Evolutionary conservation across 306 rosid genomes (phyloP).

Genomic region (Castanea sativa): DNA sequence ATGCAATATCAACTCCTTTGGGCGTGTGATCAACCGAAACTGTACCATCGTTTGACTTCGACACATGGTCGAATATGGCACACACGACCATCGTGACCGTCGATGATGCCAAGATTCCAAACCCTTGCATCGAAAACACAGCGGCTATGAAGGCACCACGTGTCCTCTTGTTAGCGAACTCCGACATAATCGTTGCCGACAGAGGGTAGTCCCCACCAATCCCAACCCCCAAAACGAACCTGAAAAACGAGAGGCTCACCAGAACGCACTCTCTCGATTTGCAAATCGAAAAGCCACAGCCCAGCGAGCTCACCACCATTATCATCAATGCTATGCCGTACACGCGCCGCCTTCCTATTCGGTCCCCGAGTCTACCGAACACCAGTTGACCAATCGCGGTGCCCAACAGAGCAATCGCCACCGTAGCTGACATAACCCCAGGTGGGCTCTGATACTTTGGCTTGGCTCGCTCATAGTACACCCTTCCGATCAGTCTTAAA

Average conservation of each 20-base stretch:
- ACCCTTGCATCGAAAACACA: slow-evolving; percentile 82
- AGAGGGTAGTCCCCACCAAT: slow-evolving; percentile 86
- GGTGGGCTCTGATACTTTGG: not conserved
- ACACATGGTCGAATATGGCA: slow-evolving; percentile 29
- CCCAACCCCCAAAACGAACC: slow-evolving; percentile 70
- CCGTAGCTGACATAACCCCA: slow-evolving; percentile 21
- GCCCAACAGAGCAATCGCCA: slow-evolving; percentile 48
- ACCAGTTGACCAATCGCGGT: slow-evolving; percentile 59
- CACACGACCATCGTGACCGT: slow-evolving; percentile 57
- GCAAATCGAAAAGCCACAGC: slow-evolving; percentile 67
- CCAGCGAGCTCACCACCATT: slow-evolving; percentile 58
- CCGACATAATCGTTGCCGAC: slow-evolving; percentile 86
- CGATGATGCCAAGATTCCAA: slow-evolving; percentile 69
- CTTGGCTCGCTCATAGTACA: slow-evolving; percentile 25
- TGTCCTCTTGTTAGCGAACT: slow-evolving; percentile 73
- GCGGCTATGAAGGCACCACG: slow-evolving; percentile 85
- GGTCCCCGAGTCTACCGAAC: slow-evolving; percentile 65
- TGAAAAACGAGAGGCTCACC: slow-evolving; percentile 52
- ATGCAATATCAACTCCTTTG: slow-evolving; percentile 51
- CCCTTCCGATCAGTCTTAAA: slow-evolving; percentile 46
- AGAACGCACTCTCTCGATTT: slow-evolving; percentile 45
- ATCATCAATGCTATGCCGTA: slow-evolving; percentile 54
- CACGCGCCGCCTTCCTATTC: slow-evolving; percentile 53
- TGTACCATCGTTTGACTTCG: not conserved
- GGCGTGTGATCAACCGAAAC: slow-evolving; percentile 19